Conservation (phyloP, 805 yeast species). For the Zygotorulaspora sp. region DNA sequence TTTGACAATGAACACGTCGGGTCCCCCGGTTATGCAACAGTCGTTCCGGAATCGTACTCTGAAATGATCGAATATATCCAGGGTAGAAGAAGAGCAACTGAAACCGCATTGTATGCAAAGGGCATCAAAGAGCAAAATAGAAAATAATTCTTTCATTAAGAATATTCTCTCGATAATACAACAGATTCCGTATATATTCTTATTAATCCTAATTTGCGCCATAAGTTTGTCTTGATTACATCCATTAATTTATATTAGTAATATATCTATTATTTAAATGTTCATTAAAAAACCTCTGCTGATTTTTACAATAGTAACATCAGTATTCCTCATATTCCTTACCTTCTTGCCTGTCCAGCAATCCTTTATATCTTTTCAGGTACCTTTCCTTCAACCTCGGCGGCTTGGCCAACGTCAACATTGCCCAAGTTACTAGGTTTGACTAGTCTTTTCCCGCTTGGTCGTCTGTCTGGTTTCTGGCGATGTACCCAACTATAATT, state of each 20-base stretch:
- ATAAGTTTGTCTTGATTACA: background rate
- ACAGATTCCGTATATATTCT: too few relatives aligned
- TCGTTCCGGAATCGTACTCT: constrained; percentile 79
- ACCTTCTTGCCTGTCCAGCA: too few relatives aligned
- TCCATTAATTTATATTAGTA: constrained; percentile 1
- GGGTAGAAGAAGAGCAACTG: constrained; percentile 85
- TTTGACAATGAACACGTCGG: constrained; percentile 32
- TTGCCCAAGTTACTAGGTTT: constrained; percentile 35
- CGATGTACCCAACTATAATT: constrained; percentile 31
- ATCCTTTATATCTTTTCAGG: constrained; percentile 31
- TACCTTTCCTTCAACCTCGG: constrained; percentile 31
- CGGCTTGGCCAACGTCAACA: constrained; percentile 32
- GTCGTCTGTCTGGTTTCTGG: constrained; percentile 24
- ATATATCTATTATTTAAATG: background rate
- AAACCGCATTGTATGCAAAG: constrained; percentile 61
- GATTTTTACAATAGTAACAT: too few relatives aligned
- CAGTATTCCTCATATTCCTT: too few relatives aligned
- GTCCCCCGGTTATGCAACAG: constrained; percentile 62
- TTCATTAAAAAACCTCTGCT: too few relatives aligned
- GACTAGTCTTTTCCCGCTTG: constrained; percentile 38
- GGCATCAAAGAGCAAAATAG: constrained; percentile 7
- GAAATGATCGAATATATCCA: constrained; percentile 91
- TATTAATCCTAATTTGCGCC: too few relatives aligned
- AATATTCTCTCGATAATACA: too few relatives aligned
- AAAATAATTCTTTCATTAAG: background rate